These are phyloP conservation scores for Citrus glauca DNA, from an alignment of 345 rosid species.

Conservation along the genomic window DNA sequence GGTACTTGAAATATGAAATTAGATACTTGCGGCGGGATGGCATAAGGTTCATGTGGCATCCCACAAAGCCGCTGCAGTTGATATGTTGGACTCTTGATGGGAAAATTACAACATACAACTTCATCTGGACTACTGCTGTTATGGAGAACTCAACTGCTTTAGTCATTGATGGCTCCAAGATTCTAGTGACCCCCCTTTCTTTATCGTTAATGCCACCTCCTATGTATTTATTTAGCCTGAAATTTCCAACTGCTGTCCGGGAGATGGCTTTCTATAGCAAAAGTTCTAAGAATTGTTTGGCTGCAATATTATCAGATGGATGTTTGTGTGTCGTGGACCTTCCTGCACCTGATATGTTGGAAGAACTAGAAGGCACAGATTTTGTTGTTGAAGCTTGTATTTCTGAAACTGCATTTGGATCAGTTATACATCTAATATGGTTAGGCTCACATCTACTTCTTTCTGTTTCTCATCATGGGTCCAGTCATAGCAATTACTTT, in stretches of 20 bases:
- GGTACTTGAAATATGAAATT: constrained; percentile 90
- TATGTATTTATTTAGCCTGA: constrained; percentile 68
- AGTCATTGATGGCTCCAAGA: constrained; percentile 68
- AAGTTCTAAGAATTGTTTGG: constrained; percentile 55
- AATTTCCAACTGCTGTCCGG: constrained; percentile 55
- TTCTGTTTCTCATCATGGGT: constrained; percentile 61
- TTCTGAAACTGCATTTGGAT: constrained; percentile 51
- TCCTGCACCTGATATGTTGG: constrained; percentile 67
- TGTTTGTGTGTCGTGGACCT: constrained; percentile 70
- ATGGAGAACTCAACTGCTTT: constrained; percentile 76
- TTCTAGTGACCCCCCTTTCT: constrained; percentile 79
- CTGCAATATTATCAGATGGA: constrained; percentile 74
- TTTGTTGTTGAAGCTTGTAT: constrained; percentile 51
- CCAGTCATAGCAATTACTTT: constrained; percentile 37
- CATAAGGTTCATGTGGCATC: constrained; percentile 90
- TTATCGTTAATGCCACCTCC: constrained; percentile 91
- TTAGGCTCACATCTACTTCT: constrained; percentile 65
- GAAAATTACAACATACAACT: constrained; percentile 57
- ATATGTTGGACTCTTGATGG: constrained; percentile 84
- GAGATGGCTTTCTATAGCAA: constrained; percentile 63
- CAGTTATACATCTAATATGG: constrained; percentile 71
- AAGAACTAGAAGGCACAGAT: constrained; percentile 76
- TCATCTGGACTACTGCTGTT: constrained; percentile 76
- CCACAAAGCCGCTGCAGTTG: constrained; percentile 77
- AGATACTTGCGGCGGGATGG: constrained; percentile 59